Evolutionary conservation across 2,329 filamentous ascomycete species (phyloP), one percentile per base, ranked within the genome.

Genomic region (Claviceps arundinis): DNA sequence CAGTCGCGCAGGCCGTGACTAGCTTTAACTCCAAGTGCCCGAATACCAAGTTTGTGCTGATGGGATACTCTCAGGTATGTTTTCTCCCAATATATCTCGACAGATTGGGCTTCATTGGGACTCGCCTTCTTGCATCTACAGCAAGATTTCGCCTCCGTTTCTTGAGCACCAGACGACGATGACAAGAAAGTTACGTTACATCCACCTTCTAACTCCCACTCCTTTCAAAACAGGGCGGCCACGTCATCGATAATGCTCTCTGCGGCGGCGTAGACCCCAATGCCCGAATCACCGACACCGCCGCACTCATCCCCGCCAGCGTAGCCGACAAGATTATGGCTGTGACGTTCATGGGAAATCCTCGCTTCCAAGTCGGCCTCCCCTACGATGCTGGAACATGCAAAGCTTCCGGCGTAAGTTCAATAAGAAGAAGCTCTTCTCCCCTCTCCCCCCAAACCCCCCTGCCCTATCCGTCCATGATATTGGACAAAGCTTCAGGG

Each of bases 321-420:
- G 76, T 78, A 3, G 64, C 81, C 7, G 67, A 65, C 3, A 73
- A 74, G 60, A 75, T 85, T 58, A 82, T 81, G 64, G 82, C 78
- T 0, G 78, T 75, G 14, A 82, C 85, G 57, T 78, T 83, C 62
- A 77, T 84, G 73, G 82, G 81, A 6, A 75, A 82, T 59, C 82
- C 82, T 3, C 72, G 80, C 53, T 77, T 78, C 58, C 68, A 72
- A 7, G 63, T 66, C 5, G 80, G 79, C 0, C 64, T 81, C 37
- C 61, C 78, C 0, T 84, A 82, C 60, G 73, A 78, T 50, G 77
- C 82, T 41, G 81, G 51, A 41, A 34, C 47, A 2, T 52, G 51
- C 30, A 19, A 1, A 16, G 19, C 4, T 2, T 1, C 16, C 14
- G 51, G 51, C 19, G 51, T 52, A 41, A 40, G 51, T 49, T 22